Evolutionary conservation across 1,284 basidiomycete species (phyloP), one percentile per base, ranked within the genome.

Genomic region (Ceratobasidium sp.): DNA sequence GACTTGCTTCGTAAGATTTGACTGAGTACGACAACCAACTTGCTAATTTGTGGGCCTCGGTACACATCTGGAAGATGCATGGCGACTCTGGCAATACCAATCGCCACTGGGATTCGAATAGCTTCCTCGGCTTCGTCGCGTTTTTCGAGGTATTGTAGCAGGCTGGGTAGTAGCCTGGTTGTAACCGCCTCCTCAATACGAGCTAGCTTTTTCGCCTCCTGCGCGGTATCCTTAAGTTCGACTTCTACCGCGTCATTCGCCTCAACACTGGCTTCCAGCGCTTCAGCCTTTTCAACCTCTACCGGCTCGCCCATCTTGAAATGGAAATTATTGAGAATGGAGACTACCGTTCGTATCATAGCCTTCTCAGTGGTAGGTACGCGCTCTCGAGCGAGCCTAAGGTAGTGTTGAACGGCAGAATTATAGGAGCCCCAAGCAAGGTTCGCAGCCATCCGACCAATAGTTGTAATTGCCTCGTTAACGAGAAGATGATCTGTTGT

Each of bases 1-100:
- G 97, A 96, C 83, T 93, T 95, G 85, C 95, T 97, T 13, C 96
- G 93, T 77, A 99, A 88, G 61, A 96, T 93, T 83, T 98, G 96
- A 77, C 93, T 92, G 64, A 98, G 89, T 18, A 94, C 91, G 1
- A 95, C 97, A 80, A 99, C 85, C 6, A 99, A 87, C 58, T 94
- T 91, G 0, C 91, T 87, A 56, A 97, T 90, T 82, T 98, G 96
- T 0, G 90, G 86, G 61, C 92, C 89, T n/a, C 92, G 90, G 0
- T 88, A 86, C 2, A 88, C 86, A n/a, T 86, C 86, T 0, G 98
- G 97, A 23, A 99, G 90, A 83, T 95, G 91, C 78, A 91, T 89
- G 0, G 96, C 94, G 23, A 99, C 91, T 77, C 93, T 92, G 70
- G 95, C 92, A 64, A 99, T 93, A 71, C 97, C 97, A 56, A 97